phyloP scores from a whole-genome alignment of 495 filamentous ascomycete species.

The Penicillium bialowiezense region DNA sequence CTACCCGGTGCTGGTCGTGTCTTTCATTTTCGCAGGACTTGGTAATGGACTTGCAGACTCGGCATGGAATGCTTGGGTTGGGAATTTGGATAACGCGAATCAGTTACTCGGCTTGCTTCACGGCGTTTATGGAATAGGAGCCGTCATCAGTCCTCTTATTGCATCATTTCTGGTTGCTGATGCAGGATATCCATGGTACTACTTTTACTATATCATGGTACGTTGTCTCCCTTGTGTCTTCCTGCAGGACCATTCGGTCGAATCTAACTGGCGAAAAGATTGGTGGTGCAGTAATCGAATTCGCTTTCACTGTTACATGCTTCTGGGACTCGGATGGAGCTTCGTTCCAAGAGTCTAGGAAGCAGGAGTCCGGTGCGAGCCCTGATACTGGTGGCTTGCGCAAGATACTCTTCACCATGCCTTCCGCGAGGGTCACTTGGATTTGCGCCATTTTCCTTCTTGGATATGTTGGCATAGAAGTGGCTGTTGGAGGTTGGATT shows the following conservation, averaged over 20 bases:
- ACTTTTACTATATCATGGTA: slow-evolving; percentile 60
- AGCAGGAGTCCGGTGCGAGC: slow-evolving; percentile 24
- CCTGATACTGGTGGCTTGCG: slow-evolving; percentile 42
- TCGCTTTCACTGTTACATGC: slow-evolving; percentile 44
- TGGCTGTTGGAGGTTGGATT: slow-evolving; percentile 70
- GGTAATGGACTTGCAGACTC: slow-evolving; percentile 56
- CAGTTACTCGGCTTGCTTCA: slow-evolving; percentile 55
- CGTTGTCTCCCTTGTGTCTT: slow-evolving; percentile 1
- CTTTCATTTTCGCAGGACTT: slow-evolving; percentile 54
- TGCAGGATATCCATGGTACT: slow-evolving; percentile 46
- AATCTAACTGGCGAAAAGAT: slow-evolving; percentile 34
- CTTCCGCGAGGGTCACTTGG: slow-evolving; percentile 59
- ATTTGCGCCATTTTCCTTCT: slow-evolving; percentile 69
- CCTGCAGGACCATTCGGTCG: too few relatives aligned
- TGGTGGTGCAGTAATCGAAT: slow-evolving; percentile 56
- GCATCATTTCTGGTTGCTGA: slow-evolving; percentile 52
- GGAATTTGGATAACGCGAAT: slow-evolving; percentile 55
- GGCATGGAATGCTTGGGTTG: slow-evolving; percentile 61
- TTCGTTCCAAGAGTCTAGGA: slow-evolving; percentile 51
- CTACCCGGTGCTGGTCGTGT: slow-evolving; percentile 53
- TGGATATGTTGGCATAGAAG: slow-evolving; percentile 76
- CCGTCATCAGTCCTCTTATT: slow-evolving; percentile 49
- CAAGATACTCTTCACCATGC: slow-evolving; percentile 49
- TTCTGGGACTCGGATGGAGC: slow-evolving; percentile 66
- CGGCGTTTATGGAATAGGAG: slow-evolving; percentile 53